These are phyloP conservation scores for Fraxinus paxiana DNA, from an alignment of 305 asterid genomes.

Conservation along the genomic window DNA sequence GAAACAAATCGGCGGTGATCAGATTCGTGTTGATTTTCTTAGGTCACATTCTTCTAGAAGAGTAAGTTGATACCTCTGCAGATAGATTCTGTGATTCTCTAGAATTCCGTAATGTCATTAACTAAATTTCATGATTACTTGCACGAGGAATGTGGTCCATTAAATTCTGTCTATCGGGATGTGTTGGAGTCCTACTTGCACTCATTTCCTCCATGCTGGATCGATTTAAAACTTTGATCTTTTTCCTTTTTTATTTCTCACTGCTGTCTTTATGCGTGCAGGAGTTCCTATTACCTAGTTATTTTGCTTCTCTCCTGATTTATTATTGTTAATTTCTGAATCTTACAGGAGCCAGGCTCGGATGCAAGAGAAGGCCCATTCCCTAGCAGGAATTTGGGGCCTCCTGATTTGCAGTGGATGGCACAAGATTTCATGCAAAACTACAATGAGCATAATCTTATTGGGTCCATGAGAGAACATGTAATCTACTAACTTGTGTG, in stretches of 20 bases:
- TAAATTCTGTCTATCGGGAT: slow-evolving; percentile 1
- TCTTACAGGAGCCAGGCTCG: slow-evolving; percentile 58
- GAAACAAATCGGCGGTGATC: slow-evolving; percentile 62
- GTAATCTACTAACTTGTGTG: slow-evolving; percentile 35
- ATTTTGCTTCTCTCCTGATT: background rate
- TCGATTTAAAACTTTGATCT: background rate
- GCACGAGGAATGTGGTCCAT: slow-evolving; percentile 11
- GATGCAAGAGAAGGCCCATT: slow-evolving; percentile 65
- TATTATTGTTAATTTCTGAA: slow-evolving; percentile 23
- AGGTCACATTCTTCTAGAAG: slow-evolving; percentile 81
- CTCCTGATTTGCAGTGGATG: slow-evolving; percentile 58
- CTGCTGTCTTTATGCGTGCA: slow-evolving; percentile 3
- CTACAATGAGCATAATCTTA: slow-evolving; percentile 51
- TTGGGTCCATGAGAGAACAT: slow-evolving; percentile 62
- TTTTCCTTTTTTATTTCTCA: slow-evolving; percentile 18
- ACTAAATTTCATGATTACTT: slow-evolving; percentile 1
- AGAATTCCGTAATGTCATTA: slow-evolving; percentile 5
- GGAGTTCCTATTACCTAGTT: background rate
- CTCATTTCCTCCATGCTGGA: background rate
- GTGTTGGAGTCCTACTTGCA: background rate
- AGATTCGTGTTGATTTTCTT: slow-evolving; percentile 87
- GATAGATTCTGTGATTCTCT: background rate
- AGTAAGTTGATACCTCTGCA: slow-evolving; percentile 45
- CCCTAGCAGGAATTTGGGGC: slow-evolving; percentile 44
- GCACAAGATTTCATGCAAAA: slow-evolving; percentile 46